Base-by-base conservation (phyloP, 768 basidiomycete genomes). In the Candolleomyces eurysporus region DNA sequence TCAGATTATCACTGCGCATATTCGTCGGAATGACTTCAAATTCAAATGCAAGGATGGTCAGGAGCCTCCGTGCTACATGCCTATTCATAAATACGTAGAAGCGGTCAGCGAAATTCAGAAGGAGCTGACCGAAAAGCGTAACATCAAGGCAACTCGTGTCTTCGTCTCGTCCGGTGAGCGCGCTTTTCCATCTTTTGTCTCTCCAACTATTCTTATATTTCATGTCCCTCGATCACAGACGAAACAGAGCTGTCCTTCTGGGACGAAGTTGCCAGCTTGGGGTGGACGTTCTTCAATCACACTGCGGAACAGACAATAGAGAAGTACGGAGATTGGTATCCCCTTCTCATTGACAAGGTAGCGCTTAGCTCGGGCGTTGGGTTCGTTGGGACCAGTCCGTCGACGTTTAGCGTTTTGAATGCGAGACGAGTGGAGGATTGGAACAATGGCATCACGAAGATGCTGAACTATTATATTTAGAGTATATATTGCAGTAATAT, bases 1-100 rank as follows among this genome's bases (percentile, higher is more conserved):
- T 14, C 36, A 53, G 52, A 53, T 53, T 26, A 53, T 53, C 26
- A 53, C 52, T 53, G 32, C 32, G 17, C 52, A 53, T 32, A 31
- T 53, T 32, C 52, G 52, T 17, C 52, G 52, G 14, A 53, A 53
- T n/a, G 52, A 53, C 52, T 53, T 19, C 21, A 53, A 53, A 19
- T n/a, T 32, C 30, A 5, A 32, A 3, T 53, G 52, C 30, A 26
- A 31, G 14, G 52, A 53, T 3, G 52, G 52, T 10, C 26, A 53
- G 7, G 14, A 10, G 30, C 52, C 52, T 5, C 52, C 52, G 52
- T 53, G 52, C 30, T 53, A 6, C 16, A 53, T 53, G 13, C 52
- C 52, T 4, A 10, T 53, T 17, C 13, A 26, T 3, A 19, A 53
- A 10, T 53, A 53, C 30, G 30, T 32, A 19, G 30, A 32, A 10